A percentile compares a stretch with the other conserved stretches of the same genome.
phyloP scores from a whole-genome alignment of 495 filamentous ascomycete species.

The Cercophora sp. region DNA sequence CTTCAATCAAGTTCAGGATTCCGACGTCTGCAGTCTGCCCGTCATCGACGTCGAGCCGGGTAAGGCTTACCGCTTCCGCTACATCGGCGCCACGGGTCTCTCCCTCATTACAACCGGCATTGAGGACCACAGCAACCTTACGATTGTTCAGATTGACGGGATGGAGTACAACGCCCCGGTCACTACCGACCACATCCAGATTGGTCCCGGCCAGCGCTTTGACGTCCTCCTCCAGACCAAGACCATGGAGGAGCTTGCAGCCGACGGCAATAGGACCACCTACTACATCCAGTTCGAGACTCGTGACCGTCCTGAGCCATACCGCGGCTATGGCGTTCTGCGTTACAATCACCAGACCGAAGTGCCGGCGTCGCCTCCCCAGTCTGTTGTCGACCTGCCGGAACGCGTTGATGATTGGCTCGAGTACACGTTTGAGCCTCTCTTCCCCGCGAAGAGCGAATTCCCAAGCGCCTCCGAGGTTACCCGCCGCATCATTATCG shows the following conservation, averaged over 20 bases:
- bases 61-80: constrained; percentile 55
- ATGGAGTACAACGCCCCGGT: constrained; percentile 50
- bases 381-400: constrained; percentile 38
- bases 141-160: constrained; percentile 56
- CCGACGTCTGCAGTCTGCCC: constrained; percentile 39
- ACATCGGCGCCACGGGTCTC: constrained; percentile 51
- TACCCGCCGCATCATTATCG: constrained; percentile 47
- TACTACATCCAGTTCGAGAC: constrained; percentile 56
- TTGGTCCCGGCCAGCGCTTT: constrained; percentile 55
- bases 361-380: constrained; percentile 18
- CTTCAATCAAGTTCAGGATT: constrained; percentile 19
- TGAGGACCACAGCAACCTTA: constrained; percentile 46
- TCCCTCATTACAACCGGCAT: constrained; percentile 47
- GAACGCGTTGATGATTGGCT: constrained; percentile 42
- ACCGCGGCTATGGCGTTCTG: constrained; percentile 50
- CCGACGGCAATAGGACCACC: constrained; percentile 37
- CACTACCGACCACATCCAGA: constrained; percentile 45
- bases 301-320: constrained; percentile 39
- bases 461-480: constrained; percentile 48
- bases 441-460: constrained; percentile 31
- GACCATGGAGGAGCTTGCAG: constrained; percentile 35
- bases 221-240: constrained; percentile 49
- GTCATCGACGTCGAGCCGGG: constrained; percentile 53
- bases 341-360: constrained; percentile 35
- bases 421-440: constrained; percentile 51